Percentiles rank a stretch among this genome's conserved stretches.
Evolutionary conservation across 495 filamentous ascomycete species (phyloP).

Genomic region (Penicillium egyptiacum): DNA sequence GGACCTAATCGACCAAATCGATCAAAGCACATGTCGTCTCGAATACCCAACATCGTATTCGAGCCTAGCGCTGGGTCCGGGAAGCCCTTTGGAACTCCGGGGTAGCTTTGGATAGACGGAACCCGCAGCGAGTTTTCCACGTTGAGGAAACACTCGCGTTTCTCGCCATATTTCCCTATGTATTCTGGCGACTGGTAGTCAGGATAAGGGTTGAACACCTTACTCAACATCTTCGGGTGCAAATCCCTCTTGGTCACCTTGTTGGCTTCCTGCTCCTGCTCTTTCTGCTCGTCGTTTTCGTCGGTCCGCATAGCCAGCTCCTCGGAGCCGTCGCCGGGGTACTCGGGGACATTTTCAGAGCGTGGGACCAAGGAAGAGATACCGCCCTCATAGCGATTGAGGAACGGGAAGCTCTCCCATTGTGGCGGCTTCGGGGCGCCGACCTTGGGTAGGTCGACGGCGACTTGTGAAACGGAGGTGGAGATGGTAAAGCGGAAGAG

Average conservation of each 20-base stretch:
- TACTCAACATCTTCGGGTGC: constrained; percentile 45
- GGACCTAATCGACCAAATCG: constrained; percentile 84
- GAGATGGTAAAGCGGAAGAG: constrained; percentile 67
- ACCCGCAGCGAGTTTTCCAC: constrained; percentile 57
- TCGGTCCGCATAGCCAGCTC: constrained; percentile 24
- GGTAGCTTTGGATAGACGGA: constrained; percentile 66
- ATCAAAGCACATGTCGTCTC: constrained; percentile 91
- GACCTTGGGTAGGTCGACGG: constrained; percentile 51
- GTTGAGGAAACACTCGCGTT: constrained; percentile 77
- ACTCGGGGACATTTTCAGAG: constrained; percentile 68
- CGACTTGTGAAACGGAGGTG: constrained; percentile 59
- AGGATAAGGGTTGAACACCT: constrained; percentile 66
- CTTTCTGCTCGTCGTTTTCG: neutral
- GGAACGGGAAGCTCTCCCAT: constrained; percentile 81
- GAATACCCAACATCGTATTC: constrained; percentile 74
- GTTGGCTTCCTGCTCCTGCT: constrained; percentile 3
- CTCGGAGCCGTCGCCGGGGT: constrained; percentile 55
- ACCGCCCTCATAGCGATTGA: constrained; percentile 83
- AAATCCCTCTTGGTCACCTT: constrained; percentile 20
- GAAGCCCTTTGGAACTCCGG: constrained; percentile 75
- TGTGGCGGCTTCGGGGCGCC: constrained; percentile 58
- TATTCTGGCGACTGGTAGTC: constrained; percentile 63
- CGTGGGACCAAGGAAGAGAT: constrained; percentile 64
- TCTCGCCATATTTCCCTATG: constrained; percentile 56
- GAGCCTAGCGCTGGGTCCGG: constrained; percentile 81